Base-by-base conservation (phyloP, 371 early-diverging fungal species). In the Caulochytrium protostelioides region DNA sequence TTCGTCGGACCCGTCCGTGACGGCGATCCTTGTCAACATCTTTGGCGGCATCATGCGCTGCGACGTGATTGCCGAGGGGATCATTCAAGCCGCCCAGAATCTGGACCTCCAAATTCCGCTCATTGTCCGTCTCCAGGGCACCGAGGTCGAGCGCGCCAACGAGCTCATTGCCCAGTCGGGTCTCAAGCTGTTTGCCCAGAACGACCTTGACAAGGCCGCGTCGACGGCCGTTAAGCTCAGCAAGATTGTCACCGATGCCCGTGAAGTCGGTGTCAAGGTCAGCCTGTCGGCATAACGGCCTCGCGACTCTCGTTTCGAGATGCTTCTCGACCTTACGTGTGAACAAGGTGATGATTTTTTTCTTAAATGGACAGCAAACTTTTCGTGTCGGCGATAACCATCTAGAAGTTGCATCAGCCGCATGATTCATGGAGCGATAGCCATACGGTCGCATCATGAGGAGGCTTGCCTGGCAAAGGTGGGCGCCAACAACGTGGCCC, bases 1-100 rank as follows among this genome's bases (percentile, higher is more conserved):
- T 54, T 74, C 79, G 46, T 79, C 85, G 23, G 97, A 97, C 47
- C 81, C 89, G 17, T 71, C 68, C 24, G 83, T 68, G 27, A 42
- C 83, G n/a, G 84, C 91, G 38, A 89, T 92, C 46, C 79, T 97
- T 44, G 92, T 92, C 56, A 97, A 97, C 70, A 97, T 97, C 51
- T 97, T 97, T 52, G 94, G 97, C 46, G 97, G 94, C 46, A 97
- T 95, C 52, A 92, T 92, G 92, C 77, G 89, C 44, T 97, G 94
- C 62, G 92, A 92, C 59, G 74, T 90, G 41, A 89, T 92, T 64
- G 94, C 97, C 27, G 71, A 90, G 63, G 97, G 94, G 51, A 87
- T 97, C 55, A 85, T 97, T 57, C 71, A 79, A 12, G 97, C 94
- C 37, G 83, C 83, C 33, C 70, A 81, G 47, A 74, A 85, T 42